Percentiles rank a stretch among this genome's conserved stretches.
Evolutionary conservation across 495 filamentous ascomycete genomes (phyloP).

Genomic region (Penicillium flavigenum): DNA sequence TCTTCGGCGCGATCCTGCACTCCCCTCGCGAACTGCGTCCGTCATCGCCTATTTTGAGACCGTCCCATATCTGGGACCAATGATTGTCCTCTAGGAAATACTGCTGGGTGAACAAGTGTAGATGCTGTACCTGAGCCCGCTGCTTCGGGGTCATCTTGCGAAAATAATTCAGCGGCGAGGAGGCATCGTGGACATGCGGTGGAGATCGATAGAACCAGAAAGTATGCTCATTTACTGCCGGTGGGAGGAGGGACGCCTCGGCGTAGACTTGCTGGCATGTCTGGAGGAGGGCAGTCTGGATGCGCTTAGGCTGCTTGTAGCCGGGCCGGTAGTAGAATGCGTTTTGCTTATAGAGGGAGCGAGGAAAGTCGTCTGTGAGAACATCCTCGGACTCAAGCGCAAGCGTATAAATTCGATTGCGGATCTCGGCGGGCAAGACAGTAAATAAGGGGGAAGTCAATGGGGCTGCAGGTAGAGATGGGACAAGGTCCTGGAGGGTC

Average conservation of each 20-base stretch:
- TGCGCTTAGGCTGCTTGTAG: conserved; percentile 20
- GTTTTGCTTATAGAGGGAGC: conserved; percentile 11
- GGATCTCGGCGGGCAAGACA: conserved; percentile 16
- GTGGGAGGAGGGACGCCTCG: conserved; percentile 23
- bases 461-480: conserved; percentile 8
- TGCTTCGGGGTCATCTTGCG: conserved; percentile 17
- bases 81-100: conserved; percentile 12
- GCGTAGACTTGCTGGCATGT: conserved; percentile 23
- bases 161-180: conserved; percentile 12
- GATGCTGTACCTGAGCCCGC: conserved; percentile 11
- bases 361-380: background rate
- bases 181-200: conserved; percentile 18
- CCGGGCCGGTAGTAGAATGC: conserved; percentile 23
- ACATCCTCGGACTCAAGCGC: conserved; percentile 16
- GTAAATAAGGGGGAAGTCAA: conserved; percentile 14
- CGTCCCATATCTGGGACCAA: conserved; percentile 10
- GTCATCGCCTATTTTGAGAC: background rate
- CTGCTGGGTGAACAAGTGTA: conserved; percentile 19
- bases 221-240: conserved; percentile 21
- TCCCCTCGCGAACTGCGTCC: conserved; percentile 1
- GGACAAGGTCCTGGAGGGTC: conserved; percentile 7
- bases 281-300: conserved; percentile 20
- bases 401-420: conserved; percentile 17
- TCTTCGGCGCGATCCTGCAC: conserved; percentile 15
- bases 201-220: conserved; percentile 22